Base-by-base conservation (phyloP, 352 stramenopile genomes). In the Nothophytophthora sp. region DNA sequence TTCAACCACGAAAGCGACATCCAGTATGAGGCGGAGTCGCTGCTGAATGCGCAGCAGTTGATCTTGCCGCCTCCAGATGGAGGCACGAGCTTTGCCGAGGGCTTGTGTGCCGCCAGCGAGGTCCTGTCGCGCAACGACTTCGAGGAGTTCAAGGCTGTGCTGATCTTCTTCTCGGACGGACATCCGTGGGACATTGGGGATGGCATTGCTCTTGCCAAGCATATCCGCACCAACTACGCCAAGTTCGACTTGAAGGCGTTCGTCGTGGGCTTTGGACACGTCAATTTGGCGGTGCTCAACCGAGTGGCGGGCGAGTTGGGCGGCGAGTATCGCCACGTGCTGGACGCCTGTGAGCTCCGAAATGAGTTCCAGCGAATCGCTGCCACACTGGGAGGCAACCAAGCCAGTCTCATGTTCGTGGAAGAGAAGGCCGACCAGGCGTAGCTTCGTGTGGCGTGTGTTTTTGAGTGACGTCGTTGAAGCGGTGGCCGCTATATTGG, bases 101-200 rank as follows among this genome's bases (percentile, higher is more conserved):
- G 69, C 0, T 52, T 92, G 35, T 52, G 73, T 0, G 45, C 47
- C 1, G 72, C 73, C 1, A 80, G 69, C 25, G 76, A 89, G 34
- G 60, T 92, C 25, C 37, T 92, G 5, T 92, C 81, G 9, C 72
- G 81, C 15, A 79, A 76, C 22, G 46, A 67, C 7, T 74, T 84
- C 35, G 54, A 76, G 25, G 43, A 51, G 27, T 86, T 75, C 61
- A 76, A 81, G 34, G 64, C 63, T 0, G 74, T n/a, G 18, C 15
- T 55, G 0, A 39, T n/a, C n/a, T 47, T 47, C 44, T 55, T 55
- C 13, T 46, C 47, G 1, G 72, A 88, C 33, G 76, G 76, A 0
- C 64, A 77, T 15, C 70, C 75, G 3, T 35, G 40, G 2, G 64
- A 81, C 15, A 30, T 41, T 1, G n/a, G 15, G 7, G 42, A 58